phyloP scores from a whole-genome alignment of 495 filamentous ascomycete genomes.

The Neurospora sp. region DNA sequence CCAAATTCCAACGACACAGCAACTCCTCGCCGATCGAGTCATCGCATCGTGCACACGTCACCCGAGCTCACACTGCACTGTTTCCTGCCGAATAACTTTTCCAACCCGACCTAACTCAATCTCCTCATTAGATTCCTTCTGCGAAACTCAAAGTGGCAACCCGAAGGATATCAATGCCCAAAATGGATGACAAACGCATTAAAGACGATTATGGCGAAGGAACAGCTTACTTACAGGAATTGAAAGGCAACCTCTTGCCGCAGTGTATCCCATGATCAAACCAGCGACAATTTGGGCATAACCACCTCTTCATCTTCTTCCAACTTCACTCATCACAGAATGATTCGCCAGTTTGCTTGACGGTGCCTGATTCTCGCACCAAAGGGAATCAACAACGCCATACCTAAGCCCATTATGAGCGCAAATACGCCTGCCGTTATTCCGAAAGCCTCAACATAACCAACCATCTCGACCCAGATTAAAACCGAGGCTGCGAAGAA shows the following conservation, averaged over 20 bases:
- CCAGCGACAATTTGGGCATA: not conserved
- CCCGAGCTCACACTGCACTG: not conserved
- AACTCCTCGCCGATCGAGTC: not conserved
- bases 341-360: slow-evolving; percentile 23
- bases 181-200: not conserved
- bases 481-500: slow-evolving; percentile 23
- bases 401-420: slow-evolving; percentile 18
- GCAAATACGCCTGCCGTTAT: slow-evolving; percentile 41
- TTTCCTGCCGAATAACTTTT: not conserved
- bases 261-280: not conserved
- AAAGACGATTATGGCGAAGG: not conserved
- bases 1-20: not conserved
- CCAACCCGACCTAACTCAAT: not conserved
- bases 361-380: slow-evolving; percentile 19
- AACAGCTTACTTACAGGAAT: not conserved
- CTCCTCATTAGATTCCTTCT: not conserved
- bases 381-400: slow-evolving; percentile 21
- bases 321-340: slow-evolving; percentile 10
- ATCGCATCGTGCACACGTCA: not conserved
- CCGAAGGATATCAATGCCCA: not conserved
- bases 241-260: not conserved
- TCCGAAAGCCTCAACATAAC: slow-evolving; percentile 42
- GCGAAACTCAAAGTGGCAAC: not conserved
- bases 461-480: slow-evolving; percentile 39
- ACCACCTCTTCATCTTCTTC: not conserved